Conservation (phyloP, 139 green algal species). For the Axilococcus clingmanii region DNA sequence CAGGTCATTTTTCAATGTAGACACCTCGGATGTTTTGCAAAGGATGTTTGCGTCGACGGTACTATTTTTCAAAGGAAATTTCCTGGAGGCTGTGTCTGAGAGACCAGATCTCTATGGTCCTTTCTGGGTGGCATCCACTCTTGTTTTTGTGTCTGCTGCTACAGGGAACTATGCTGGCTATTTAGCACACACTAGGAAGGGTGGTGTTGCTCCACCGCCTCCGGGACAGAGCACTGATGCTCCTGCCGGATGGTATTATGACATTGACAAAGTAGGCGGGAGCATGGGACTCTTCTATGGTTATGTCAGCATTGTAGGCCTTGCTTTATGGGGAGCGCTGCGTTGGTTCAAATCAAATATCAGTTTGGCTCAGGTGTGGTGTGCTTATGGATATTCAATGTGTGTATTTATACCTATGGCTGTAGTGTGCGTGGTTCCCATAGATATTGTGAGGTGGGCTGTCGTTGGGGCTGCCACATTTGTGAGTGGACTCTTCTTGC, state of each 20-base stretch:
- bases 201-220: not conserved
- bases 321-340: constrained; percentile 44
- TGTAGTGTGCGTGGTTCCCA: constrained; percentile 58
- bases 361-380: constrained; percentile 60
- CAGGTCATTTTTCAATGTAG: constrained; percentile 68
- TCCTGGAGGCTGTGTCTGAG: constrained; percentile 53
- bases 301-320: constrained; percentile 56
- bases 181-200: constrained; percentile 36
- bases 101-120: constrained; percentile 78
- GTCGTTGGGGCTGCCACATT: constrained; percentile 36
- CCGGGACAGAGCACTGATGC: not conserved
- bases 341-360: constrained; percentile 50
- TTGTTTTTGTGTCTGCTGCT: constrained; percentile 72
- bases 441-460: constrained; percentile 52
- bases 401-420: constrained; percentile 71
- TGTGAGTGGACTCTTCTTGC: constrained; percentile 54
- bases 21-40: constrained; percentile 65
- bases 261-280: constrained; percentile 45
- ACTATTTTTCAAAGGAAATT: constrained; percentile 57
- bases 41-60: constrained; percentile 57
- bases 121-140: constrained; percentile 78
- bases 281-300: constrained; percentile 74
- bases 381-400: constrained; percentile 74
- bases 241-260: constrained; percentile 32
- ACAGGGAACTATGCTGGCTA: constrained; percentile 63